Evolutionary conservation across 148 eudicot species (phyloP).

Genomic region (Bassia scoparia): DNA sequence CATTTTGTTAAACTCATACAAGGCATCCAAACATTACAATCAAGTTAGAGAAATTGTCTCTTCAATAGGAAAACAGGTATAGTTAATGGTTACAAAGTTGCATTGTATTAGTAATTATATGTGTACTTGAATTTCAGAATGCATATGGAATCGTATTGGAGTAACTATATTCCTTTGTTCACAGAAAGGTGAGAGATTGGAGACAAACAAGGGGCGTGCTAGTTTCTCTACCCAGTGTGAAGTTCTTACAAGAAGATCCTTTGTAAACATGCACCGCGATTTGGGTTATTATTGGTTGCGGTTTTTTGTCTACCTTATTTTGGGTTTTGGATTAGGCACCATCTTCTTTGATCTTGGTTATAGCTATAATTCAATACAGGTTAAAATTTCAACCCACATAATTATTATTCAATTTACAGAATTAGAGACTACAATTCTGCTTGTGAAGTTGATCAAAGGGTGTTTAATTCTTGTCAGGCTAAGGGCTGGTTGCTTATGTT

Average conservation of each 20-base stretch:
- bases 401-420: too few relatives aligned
- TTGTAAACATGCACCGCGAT: slow-evolving; percentile 59
- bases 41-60: slow-evolving; percentile 27
- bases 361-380: slow-evolving; percentile 46
- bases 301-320: slow-evolving; percentile 36
- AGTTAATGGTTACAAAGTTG: too few relatives aligned
- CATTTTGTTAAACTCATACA: slow-evolving; percentile 35
- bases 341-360: slow-evolving; percentile 42
- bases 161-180: too few relatives aligned
- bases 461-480: slow-evolving; percentile 32
- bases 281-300: slow-evolving; percentile 66
- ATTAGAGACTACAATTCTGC: too few relatives aligned
- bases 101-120: too few relatives aligned
- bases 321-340: slow-evolving; percentile 41
- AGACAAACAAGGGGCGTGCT: slow-evolving; percentile 35
- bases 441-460: too few relatives aligned
- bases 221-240: slow-evolving; percentile 44
- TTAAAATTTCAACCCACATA: background rate
- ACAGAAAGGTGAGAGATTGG: slow-evolving; percentile 31
- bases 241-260: slow-evolving; percentile 63
- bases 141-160: too few relatives aligned
- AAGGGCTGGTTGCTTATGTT: slow-evolving; percentile 46
- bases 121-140: background rate
- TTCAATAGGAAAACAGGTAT: slow-evolving; percentile 22
- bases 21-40: slow-evolving; percentile 30